Evolutionary conservation across 2,329 filamentous ascomycete species (phyloP).

Genomic region (Beauveria varroae): DNA sequence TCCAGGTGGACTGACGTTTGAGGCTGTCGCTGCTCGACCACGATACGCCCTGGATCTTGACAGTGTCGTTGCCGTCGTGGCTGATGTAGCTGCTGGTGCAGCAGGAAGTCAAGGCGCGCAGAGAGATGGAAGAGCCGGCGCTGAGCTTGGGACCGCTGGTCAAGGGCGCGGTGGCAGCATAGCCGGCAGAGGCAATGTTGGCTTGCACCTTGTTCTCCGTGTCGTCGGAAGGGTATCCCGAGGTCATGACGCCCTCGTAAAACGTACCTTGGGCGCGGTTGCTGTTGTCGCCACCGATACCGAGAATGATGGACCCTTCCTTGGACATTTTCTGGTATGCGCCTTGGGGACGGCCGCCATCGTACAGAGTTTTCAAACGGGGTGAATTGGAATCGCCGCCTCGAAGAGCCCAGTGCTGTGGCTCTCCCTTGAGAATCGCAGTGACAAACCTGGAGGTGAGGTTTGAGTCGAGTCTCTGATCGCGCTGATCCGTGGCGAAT

Average conservation of each 20-base stretch:
- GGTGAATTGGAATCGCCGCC: constrained; percentile 50
- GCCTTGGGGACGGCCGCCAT: constrained; percentile 43
- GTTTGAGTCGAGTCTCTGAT: constrained; percentile 46
- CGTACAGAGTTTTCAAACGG: constrained; percentile 50
- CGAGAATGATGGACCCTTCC: constrained; percentile 59
- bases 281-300: constrained; percentile 63
- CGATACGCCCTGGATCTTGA: constrained; percentile 47
- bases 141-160: constrained; percentile 39
- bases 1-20: constrained; percentile 46
- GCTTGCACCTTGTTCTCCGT: constrained; percentile 52
- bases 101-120: constrained; percentile 47
- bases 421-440: constrained; percentile 46
- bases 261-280: constrained; percentile 52
- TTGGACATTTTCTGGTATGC: constrained; percentile 59
- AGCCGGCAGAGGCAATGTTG: constrained; percentile 52
- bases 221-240: constrained; percentile 51
- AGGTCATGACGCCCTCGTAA: constrained; percentile 59
- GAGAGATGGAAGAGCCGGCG: constrained; percentile 43
- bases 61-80: constrained; percentile 35
- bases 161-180: constrained; percentile 37
- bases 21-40: constrained; percentile 41
- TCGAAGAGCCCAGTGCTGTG: constrained; percentile 51
- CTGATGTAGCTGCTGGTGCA: constrained; percentile 48
- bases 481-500: constrained; percentile 46
- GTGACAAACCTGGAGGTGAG: constrained; percentile 50